phyloP scores from a whole-genome alignment of 768 basidiomycete genomes.

The Pisolithus marmoratus region DNA sequence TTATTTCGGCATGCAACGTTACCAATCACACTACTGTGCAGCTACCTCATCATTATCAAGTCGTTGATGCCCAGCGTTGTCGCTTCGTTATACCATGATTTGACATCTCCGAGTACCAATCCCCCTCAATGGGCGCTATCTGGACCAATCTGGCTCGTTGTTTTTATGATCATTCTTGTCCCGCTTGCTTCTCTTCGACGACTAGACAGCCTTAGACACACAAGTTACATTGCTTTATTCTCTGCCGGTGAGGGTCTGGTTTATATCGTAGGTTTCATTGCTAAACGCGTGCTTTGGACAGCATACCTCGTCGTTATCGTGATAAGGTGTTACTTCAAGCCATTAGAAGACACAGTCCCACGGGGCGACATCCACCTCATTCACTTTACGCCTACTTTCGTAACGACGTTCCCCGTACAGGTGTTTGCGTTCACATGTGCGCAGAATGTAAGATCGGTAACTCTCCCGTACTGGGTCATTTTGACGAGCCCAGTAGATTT shows the following conservation, averaged over 20 bases:
- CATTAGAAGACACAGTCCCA: slow-evolving; percentile 55
- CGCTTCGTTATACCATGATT: slow-evolving; percentile 71
- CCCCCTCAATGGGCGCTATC: slow-evolving; percentile 74
- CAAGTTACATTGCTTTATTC: slow-evolving; percentile 87
- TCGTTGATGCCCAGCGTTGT: slow-evolving; percentile 91
- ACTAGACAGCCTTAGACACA: slow-evolving; percentile 82
- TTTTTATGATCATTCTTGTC: slow-evolving; percentile 70
- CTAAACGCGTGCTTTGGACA: slow-evolving; percentile 21
- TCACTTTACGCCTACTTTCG: slow-evolving; percentile 70
- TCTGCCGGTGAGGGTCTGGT: slow-evolving; percentile 63
- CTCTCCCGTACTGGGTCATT: not conserved
- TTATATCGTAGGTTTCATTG: slow-evolving; percentile 3
- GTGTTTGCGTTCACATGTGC: slow-evolving; percentile 91
- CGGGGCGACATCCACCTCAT: slow-evolving; percentile 67
- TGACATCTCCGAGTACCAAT: slow-evolving; percentile 55
- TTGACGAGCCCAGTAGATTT: slow-evolving; percentile 49
- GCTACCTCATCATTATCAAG: slow-evolving; percentile 90
- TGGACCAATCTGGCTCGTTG: slow-evolving; percentile 76
- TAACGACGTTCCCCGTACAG: slow-evolving; percentile 88
- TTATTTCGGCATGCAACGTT: not conserved
- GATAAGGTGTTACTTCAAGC: slow-evolving; percentile 72
- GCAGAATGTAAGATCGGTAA: slow-evolving; percentile 64
- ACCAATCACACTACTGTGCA: slow-evolving; percentile 19
- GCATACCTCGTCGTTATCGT: slow-evolving; percentile 79
- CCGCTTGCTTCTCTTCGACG: slow-evolving; percentile 81